Evolutionary conservation across 257 asterid genomes (phyloP), one percentile per base, ranked within the genome.

Genomic region (Perilla frutescens): DNA sequence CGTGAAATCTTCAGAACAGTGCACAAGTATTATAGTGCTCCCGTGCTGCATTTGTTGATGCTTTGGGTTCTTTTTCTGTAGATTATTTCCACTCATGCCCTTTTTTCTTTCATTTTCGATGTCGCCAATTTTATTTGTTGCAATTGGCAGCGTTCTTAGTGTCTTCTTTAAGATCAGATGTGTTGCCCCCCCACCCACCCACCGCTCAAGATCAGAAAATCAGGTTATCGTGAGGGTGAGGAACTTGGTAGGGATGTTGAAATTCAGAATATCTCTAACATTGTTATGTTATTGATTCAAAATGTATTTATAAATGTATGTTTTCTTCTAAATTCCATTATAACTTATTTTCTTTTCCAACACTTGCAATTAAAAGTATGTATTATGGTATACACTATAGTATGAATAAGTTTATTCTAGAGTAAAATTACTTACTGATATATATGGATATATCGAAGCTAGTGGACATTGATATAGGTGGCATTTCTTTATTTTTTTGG

Each of bases 121-220:
- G 31, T 49, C 5, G 59, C 81, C 81, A 50, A 71, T 76, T 80
- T 57, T 79, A 72, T 72, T 71, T 76, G 48, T 72, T 44, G 76
- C 59, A 73, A 76, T 53, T 68, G 78, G 73, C 82, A 14, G 70
- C 81, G 36, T 56, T 75, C 40, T 69, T 62, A 49, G 41, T 61
- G 34, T 72, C 57, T 45, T 44, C 37, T 71, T 34, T 59, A 57
- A n/a, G 37, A 57, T 45, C 49, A 58, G 43, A 45, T 54, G 10
- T 2, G 36, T 3, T 0, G 26, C 26, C 26, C 26, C 26, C 0
- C 26, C 26, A n/a, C n/a, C n/a, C 44, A 26, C 20, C n/a, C 57
- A 13, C 54, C 54, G 37, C 11, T 8, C 4, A 37, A 37, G 34
- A 20, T 11, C 3, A 55, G n/a, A 29, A 20, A 44, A n/a, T 72